A percentile compares a stretch with the other conserved stretches of the same genome.
phyloP scores from a whole-genome alignment of 768 basidiomycete species.

The Tylopilus sp. region DNA sequence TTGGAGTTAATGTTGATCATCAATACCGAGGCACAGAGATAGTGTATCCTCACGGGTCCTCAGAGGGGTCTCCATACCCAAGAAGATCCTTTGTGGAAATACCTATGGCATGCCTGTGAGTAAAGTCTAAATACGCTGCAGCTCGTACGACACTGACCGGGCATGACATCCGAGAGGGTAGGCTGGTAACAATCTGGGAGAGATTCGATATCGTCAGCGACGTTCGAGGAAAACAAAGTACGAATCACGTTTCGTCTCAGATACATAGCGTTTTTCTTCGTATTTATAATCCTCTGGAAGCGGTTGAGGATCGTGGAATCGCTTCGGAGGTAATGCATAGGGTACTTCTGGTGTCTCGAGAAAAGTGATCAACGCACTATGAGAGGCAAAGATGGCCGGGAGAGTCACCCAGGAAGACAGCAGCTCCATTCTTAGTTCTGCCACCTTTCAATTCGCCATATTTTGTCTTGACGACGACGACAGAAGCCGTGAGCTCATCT shows the following conservation, averaged over 20 bases:
- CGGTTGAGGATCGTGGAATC: constrained; percentile 63
- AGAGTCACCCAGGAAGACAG: constrained; percentile 57
- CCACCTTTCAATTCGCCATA: constrained; percentile 60
- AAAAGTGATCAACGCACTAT: not conserved
- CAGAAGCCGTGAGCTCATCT: not conserved
- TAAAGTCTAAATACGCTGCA: not conserved
- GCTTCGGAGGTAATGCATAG: constrained; percentile 60
- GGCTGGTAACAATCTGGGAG: constrained; percentile 57
- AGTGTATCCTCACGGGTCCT: constrained; percentile 52
- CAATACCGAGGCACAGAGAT: not conserved
- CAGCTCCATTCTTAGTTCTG: constrained; percentile 55
- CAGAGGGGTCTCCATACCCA: constrained; percentile 62
- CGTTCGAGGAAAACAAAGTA: not conserved
- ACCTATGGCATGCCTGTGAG: constrained; percentile 29
- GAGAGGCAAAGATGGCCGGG: not conserved
- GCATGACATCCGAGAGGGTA: constrained; percentile 33
- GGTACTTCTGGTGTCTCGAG: constrained; percentile 67
- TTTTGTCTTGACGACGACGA: constrained; percentile 41
- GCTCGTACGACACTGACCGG: too few relatives aligned
- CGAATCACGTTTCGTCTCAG: constrained; percentile 51
- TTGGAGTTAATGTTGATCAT: too few relatives aligned
- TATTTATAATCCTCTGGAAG: constrained; percentile 56
- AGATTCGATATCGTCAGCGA: not conserved
- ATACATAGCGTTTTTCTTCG: constrained; percentile 54
- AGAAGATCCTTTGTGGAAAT: constrained; percentile 53